A percentile compares a stretch with the other conserved stretches of the same genome.
These are phyloP conservation scores for Corinectria fuckeliana DNA, from an alignment of 2,329 filamentous ascomycete genomes.

Conservation along the genomic window DNA sequence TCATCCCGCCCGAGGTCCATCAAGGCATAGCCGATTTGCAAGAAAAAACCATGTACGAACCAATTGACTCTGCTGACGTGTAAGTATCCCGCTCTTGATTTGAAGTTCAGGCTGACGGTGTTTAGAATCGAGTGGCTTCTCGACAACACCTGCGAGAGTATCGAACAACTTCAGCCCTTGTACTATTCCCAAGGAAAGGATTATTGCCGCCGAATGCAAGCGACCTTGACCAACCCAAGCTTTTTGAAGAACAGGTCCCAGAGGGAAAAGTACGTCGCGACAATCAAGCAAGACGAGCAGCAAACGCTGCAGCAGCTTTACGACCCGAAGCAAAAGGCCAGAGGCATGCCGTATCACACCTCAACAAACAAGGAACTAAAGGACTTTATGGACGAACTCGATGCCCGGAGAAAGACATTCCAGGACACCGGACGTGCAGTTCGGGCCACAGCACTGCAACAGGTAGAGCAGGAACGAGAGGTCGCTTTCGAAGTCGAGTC, in stretches of 20 bases:
- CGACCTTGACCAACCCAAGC: conserved; percentile 49
- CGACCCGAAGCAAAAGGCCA: conserved; percentile 40
- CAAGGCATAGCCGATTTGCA: conserved; percentile 63
- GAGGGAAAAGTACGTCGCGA: conserved; percentile 43
- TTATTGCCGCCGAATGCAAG: conserved; percentile 62
- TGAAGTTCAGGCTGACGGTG: conserved; percentile 4
- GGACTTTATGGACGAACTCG: conserved; percentile 31
- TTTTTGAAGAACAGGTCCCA: conserved; percentile 49
- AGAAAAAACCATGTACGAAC: conserved; percentile 29
- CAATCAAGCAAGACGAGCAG: conserved; percentile 56
- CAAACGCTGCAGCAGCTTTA: conserved; percentile 67
- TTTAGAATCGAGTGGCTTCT: conserved; percentile 59
- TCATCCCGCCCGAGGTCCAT: conserved; percentile 65
- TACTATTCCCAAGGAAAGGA: conserved; percentile 66
- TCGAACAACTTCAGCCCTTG: conserved; percentile 64
- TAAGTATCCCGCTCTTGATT: conserved; percentile 35
- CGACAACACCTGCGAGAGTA: conserved; percentile 64
- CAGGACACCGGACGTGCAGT: conserved; percentile 36
- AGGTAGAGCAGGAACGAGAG: conserved; percentile 65
- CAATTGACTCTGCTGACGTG: conserved; percentile 33
- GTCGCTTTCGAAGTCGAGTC: conserved; percentile 63
- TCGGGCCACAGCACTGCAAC: conserved; percentile 62
- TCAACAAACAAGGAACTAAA: conserved; percentile 22
- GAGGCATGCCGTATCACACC: conserved; percentile 11
- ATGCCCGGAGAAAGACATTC: conserved; percentile 28